Percentiles rank a stretch among this genome's conserved stretches.
phyloP scores from a whole-genome alignment of 495 filamentous ascomycete genomes.

The Hypoxylon lienhwacheense region DNA sequence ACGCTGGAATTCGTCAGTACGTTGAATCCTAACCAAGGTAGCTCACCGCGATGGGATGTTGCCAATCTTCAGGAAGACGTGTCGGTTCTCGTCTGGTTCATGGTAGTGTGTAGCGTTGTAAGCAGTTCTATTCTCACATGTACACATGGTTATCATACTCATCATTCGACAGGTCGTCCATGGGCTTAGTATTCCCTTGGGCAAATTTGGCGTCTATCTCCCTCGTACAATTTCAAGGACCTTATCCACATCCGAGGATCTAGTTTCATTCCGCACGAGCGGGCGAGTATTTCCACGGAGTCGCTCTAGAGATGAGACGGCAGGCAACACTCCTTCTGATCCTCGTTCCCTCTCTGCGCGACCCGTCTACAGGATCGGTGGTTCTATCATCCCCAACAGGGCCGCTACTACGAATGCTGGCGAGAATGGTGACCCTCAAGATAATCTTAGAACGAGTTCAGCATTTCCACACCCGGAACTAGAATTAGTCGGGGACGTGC shows the following conservation, averaged over 20 bases:
- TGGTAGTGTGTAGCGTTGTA: constrained; percentile 84
- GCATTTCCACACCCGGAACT: not conserved
- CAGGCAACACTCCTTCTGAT: constrained; percentile 20
- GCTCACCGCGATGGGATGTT: constrained; percentile 66
- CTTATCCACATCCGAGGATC: constrained; percentile 46
- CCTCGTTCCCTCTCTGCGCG: constrained; percentile 39
- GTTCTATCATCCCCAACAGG: constrained; percentile 45
- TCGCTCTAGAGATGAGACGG: constrained; percentile 39
- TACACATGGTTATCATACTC: not conserved
- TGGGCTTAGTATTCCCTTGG: constrained; percentile 80
- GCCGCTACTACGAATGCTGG: constrained; percentile 7
- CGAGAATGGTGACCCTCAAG: constrained; percentile 4
- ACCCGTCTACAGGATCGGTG: constrained; percentile 56
- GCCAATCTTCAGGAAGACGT: constrained; percentile 62
- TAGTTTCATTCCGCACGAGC: constrained; percentile 27
- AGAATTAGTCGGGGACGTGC: not conserved
- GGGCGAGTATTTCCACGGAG: constrained; percentile 44
- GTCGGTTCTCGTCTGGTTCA: constrained; percentile 79
- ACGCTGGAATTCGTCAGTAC: constrained; percentile 66
- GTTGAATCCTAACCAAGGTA: constrained; percentile 57
- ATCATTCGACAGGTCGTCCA: constrained; percentile 67
- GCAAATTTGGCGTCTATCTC: constrained; percentile 78
- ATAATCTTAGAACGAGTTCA: not conserved
- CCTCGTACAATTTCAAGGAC: constrained; percentile 72
- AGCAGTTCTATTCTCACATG: constrained; percentile 40